These are phyloP conservation scores for Colletotrichum chrysophilum DNA, from an alignment of 2,329 filamentous ascomycete species.

Conservation along the genomic window DNA sequence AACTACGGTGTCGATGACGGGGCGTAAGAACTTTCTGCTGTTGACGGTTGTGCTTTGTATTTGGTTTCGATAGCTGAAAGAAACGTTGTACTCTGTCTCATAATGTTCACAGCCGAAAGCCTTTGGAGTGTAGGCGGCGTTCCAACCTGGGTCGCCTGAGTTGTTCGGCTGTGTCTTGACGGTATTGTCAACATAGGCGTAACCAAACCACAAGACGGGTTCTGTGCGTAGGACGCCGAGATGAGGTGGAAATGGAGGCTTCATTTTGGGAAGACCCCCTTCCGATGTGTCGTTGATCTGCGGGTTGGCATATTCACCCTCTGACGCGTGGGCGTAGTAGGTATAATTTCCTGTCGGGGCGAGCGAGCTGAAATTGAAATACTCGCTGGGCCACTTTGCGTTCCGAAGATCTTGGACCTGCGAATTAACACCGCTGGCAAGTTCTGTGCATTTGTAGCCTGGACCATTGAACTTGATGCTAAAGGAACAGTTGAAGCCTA, in stretches of 20 bases:
- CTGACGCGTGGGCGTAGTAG: slow-evolving; percentile 31
- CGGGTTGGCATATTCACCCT: slow-evolving; percentile 30
- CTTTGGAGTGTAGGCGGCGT: slow-evolving; percentile 30
- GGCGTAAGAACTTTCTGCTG: slow-evolving; percentile 24
- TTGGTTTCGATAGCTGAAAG: slow-evolving; percentile 30
- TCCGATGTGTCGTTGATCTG: slow-evolving; percentile 23
- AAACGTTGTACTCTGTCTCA: slow-evolving; percentile 35
- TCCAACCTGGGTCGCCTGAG: too few relatives aligned
- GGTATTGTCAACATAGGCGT: too few relatives aligned
- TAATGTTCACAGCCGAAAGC: slow-evolving; percentile 39
- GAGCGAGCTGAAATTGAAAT: slow-evolving; percentile 29
- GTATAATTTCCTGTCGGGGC: slow-evolving; percentile 33
- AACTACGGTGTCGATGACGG: slow-evolving; percentile 29
- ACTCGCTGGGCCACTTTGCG: slow-evolving; percentile 9
- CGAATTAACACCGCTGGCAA: slow-evolving; percentile 26
- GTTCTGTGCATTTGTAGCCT: slow-evolving; percentile 38
- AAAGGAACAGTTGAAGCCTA: slow-evolving; percentile 40
- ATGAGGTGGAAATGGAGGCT: slow-evolving; percentile 21
- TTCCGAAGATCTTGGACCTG: too few relatives aligned
- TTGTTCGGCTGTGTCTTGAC: too few relatives aligned
- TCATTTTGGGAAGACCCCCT: too few relatives aligned
- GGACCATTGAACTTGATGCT: slow-evolving; percentile 36
- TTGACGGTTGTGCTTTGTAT: slow-evolving; percentile 28
- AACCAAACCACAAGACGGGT: slow-evolving; percentile 34
- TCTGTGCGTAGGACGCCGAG: slow-evolving; percentile 38